These are phyloP conservation scores for Sporisorium scitamineum DNA, from an alignment of 1,284 basidiomycete species.

Conservation along the genomic window DNA sequence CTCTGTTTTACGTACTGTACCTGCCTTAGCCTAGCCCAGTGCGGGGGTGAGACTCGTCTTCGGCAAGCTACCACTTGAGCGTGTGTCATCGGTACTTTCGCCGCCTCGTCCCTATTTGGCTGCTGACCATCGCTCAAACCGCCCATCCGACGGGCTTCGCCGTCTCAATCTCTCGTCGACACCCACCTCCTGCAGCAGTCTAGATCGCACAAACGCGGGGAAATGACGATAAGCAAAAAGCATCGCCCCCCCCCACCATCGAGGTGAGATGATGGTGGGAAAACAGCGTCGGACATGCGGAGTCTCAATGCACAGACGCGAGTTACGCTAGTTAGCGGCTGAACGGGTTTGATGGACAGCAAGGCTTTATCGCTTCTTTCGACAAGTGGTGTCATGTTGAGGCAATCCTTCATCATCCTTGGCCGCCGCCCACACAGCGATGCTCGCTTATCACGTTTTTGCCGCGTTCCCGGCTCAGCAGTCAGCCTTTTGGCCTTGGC, in stretches of 20 bases:
- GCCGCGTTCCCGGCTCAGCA: too few species aligned
- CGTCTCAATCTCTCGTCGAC: background rate
- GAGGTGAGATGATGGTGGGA: too few species aligned
- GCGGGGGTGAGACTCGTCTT: too few species aligned
- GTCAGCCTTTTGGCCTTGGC: too few species aligned
- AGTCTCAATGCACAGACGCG: background rate
- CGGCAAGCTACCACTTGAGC: background rate
- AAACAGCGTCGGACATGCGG: background rate
- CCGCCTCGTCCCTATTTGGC: background rate
- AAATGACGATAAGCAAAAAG: background rate
- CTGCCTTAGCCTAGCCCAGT: too few species aligned
- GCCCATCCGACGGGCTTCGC: background rate
- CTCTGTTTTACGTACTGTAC: too few species aligned
- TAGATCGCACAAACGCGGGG: conserved; percentile 7
- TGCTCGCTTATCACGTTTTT: background rate
- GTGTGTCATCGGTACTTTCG: background rate
- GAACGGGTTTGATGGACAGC: conserved; percentile 3
- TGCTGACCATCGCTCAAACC: background rate
- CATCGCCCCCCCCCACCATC: too few species aligned
- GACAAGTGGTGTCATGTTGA: background rate
- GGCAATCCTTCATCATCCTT: background rate
- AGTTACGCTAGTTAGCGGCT: background rate
- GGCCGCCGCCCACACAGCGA: too few species aligned
- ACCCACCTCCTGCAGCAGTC: background rate
- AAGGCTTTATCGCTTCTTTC: conserved; percentile 9